Evolutionary conservation across 2,329 filamentous ascomycete species (phyloP), one percentile per base, ranked within the genome.

Genomic region (Aureobasidium lini): DNA sequence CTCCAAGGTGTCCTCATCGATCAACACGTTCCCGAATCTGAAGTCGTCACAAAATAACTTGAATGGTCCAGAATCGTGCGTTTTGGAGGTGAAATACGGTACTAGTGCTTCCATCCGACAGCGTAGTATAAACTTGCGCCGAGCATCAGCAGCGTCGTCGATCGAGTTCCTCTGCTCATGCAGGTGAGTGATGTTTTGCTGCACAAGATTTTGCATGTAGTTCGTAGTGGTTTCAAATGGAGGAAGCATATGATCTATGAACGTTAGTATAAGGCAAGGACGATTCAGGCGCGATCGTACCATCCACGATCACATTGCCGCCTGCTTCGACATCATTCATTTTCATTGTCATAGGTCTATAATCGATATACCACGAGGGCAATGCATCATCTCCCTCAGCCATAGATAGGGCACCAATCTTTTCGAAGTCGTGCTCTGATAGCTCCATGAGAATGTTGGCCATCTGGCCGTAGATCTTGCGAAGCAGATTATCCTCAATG

Each of bases 151-250:
- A 54, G 48, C 63, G 54, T 63, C 61, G 36, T 63, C 64, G 31
- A 64, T 61, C 13, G 67, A 66, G 57, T 67, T 69, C 6, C 58
- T 63, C 52, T 69, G 66, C 34, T 64, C 61, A 15, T 59, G 46
- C 31, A 70, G 63, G 43, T 70, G 66, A 44, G 60, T 57, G 34
- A 63, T 57, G 50, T 68, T 64, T 37, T 67, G 63, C 16, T 64
- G 57, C 15, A 64, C 59, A 16, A 68, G 61, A 58, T 50, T 61
- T 36, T 62, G 40, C 54, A 69, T 63, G 53, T 66, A 70, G 2
- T 57, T 62, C 11, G 60, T 63, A 15, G 62, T 58, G 16, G 36
- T 40, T 9, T 16, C 18, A 15, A 53, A 53, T 39, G 44, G 9
- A 43, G 15, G 37, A 36, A 15, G 37, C 18, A 37, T 56, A 50